A percentile compares a stretch with the other conserved stretches of the same genome.
phyloP scores from a whole-genome alignment of 345 rosid species.

The Anacardium occidentale region DNA sequence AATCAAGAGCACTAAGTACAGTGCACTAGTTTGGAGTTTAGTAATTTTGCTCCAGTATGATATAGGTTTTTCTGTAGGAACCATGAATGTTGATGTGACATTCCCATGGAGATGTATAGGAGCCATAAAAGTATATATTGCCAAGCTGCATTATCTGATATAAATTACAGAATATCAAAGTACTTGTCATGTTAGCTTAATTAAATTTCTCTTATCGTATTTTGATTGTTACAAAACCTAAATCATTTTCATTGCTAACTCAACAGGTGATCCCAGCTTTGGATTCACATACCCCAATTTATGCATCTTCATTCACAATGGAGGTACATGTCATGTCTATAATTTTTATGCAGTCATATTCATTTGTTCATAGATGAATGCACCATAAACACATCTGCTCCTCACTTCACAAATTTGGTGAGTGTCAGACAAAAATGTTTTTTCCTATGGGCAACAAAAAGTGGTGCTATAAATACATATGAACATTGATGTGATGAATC shows the following conservation, averaged over 20 bases:
- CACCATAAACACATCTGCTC: neutral
- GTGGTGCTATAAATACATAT: neutral
- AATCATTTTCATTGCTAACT: slow-evolving; percentile 21
- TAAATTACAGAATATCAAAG: neutral
- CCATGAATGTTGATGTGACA: neutral
- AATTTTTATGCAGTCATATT: neutral
- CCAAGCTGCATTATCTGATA: neutral
- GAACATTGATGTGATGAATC: slow-evolving; percentile 9
- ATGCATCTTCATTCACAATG: slow-evolving; percentile 95
- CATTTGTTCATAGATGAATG: too few relatives aligned
- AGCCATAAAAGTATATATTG: too few relatives aligned
- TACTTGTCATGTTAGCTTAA: neutral
- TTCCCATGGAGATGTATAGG: slow-evolving; percentile 2
- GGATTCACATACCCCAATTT: slow-evolving; percentile 83
- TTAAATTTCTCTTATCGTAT: neutral
- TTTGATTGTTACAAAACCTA: neutral
- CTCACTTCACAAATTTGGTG: neutral
- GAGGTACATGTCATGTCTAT: slow-evolving; percentile 54
- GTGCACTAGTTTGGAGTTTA: neutral
- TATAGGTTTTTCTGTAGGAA: neutral
- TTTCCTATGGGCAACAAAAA: neutral
- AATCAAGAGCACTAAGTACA: neutral
- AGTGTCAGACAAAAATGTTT: neutral
- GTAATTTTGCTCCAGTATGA: neutral
- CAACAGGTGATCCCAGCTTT: slow-evolving; percentile 90